These are phyloP conservation scores for Brassica balearica DNA, from an alignment of 441 rosid species.

Conservation along the genomic window DNA sequence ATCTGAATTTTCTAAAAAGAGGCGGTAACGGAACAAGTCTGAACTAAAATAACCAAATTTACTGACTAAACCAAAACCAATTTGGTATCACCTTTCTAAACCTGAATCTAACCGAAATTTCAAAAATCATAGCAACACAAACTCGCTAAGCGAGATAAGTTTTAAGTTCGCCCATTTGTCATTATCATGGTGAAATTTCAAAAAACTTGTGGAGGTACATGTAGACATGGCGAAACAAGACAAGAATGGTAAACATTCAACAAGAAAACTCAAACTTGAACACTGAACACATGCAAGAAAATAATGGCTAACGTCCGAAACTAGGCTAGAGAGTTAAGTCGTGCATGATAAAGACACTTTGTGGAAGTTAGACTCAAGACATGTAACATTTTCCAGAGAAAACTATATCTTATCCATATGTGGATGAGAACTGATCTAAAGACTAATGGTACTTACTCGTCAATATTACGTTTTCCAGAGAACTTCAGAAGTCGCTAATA, in stretches of 20 bases:
- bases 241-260: slow-evolving; percentile 8
- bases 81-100: neutral
- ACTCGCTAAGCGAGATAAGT: neutral
- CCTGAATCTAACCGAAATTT: neutral
- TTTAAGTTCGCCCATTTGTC: neutral
- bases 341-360: slow-evolving; percentile 14
- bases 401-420: neutral
- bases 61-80: neutral
- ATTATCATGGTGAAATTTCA: neutral
- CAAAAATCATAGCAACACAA: neutral
- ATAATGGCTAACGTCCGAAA: neutral
- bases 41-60: too few species aligned
- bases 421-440: slow-evolving; percentile 12
- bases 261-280: slow-evolving; percentile 24
- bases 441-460: neutral
- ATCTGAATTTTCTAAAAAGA: neutral
- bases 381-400: neutral
- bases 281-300: slow-evolving; percentile 9
- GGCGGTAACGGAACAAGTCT: neutral
- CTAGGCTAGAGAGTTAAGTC: slow-evolving; percentile 9
- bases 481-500: neutral
- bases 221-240: slow-evolving; percentile 1
- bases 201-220: slow-evolving; percentile 13
- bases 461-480: neutral
- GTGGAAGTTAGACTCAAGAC: neutral